These are phyloP conservation scores for Aspergillus incahuasiensis DNA, from an alignment of 495 filamentous ascomycete genomes.

Conservation along the genomic window DNA sequence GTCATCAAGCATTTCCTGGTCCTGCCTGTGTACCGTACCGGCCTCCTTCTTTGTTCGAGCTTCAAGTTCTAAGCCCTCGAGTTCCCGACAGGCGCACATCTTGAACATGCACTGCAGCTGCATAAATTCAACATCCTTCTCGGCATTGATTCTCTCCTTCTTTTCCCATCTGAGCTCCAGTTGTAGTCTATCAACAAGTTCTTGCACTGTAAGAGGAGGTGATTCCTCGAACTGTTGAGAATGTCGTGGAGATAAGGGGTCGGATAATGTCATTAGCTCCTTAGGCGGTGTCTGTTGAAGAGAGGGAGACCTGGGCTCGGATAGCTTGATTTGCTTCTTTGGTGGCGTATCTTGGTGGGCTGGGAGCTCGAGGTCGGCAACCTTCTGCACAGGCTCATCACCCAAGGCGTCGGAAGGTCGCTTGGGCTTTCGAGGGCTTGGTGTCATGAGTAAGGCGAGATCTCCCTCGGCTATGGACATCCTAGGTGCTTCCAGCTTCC, in stretches of 20 bases:
- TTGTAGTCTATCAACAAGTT: conserved; percentile 54
- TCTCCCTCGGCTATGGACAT: conserved; percentile 35
- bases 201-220: conserved; percentile 32
- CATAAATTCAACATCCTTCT: conserved; percentile 76
- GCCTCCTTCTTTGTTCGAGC: neutral
- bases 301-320: conserved; percentile 38
- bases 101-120: conserved; percentile 74
- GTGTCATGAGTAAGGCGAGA: conserved; percentile 28
- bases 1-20: neutral
- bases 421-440: conserved; percentile 38
- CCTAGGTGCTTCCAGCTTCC: conserved; percentile 24
- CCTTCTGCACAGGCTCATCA: conserved; percentile 33
- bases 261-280: conserved; percentile 58
- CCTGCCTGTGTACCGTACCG: neutral
- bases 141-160: conserved; percentile 58
- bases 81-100: conserved; percentile 61
- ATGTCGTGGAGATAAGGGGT: conserved; percentile 34
- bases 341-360: conserved; percentile 48
- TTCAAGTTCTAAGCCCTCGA: conserved; percentile 28
- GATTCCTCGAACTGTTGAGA: conserved; percentile 32
- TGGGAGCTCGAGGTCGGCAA: conserved; percentile 49
- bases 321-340: conserved; percentile 61
- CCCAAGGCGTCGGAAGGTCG: conserved; percentile 57
- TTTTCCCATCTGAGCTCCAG: conserved; percentile 63
- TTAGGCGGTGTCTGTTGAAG: conserved; percentile 53